Base-by-base conservation (phyloP, 1,284 basidiomycete species). In the Hypsizygus ulmarius region DNA sequence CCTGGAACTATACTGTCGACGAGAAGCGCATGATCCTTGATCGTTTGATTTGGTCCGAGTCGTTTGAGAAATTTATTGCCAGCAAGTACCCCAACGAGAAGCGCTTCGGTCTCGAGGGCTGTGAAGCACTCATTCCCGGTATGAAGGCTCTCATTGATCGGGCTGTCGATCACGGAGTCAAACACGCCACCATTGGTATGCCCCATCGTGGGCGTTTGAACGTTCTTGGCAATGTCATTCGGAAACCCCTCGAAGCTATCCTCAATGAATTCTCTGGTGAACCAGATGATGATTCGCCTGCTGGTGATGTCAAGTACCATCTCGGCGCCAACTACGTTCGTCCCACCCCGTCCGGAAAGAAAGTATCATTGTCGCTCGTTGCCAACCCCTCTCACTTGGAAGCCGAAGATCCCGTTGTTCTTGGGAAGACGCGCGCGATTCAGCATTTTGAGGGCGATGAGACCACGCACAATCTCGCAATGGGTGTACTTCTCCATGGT, bases 11-110 rank as follows among this genome's bases (percentile, higher is more conserved):
- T 74, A 89, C 89, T 39, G 82, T 93, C 51, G 97, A 99, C 64
- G 96, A 99, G 77, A 99, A 99, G 75, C 87, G 94, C 50, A 96
- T 97, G 88, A 97, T 99, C 58, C 82, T 99, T 51, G 97, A 99
- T 72, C 91, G 97, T 53, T 85, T 98, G 63, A 97, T 98, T 70
- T 99, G 97, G 97, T 99, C 96, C 21, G 96, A 99, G 67, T 90
- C 92, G 4, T 98, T 99, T 63, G 97, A 99, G 71, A 95, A 96
- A 65, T 99, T 97, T 77, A 95, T 99, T 59, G 87, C 94, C 16
- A 92, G 87, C 77, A 99, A 99, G 71, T 97, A 94, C 73, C 97
- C 97, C 57, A 99, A 97, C 73, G 97, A 99, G 77, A 99, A 99
- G 74, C 90, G 97, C 47, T 99, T 99, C 72, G 97, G 97, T 71